Evolutionary conservation across 192 early-diverging fungal genomes (phyloP), one percentile per base, ranked within the genome.

Genomic region (Coemansia sp.): DNA sequence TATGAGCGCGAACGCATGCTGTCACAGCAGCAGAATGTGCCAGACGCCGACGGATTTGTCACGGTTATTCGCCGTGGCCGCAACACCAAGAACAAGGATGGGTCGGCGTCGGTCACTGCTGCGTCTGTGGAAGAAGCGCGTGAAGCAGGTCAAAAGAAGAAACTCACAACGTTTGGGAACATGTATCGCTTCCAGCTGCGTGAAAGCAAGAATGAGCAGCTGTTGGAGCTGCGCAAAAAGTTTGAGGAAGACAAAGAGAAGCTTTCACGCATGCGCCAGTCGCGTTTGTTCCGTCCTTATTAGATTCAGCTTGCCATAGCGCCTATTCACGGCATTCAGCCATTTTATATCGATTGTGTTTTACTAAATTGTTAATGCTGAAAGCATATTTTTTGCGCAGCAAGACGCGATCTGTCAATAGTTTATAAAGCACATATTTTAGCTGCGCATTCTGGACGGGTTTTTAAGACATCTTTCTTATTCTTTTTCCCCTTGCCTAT

Each of bases 131-230:
- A 85, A 10, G 85, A 86, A 56, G 80, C 82, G 75, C 64, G 68
- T 81, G 63, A 88, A 89, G 76, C 88, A 74, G 67, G 92, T 4
- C 54, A 38, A 3, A 64, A 61, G 67, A 75, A 95, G 88, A 90
- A 93, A 85, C 87, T 90, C 65, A 89, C 90, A 59, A 25, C 64
- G 59, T 84, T 94, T 54, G 86, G 87, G 22, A 91, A 98, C 84
- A 94, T 98, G 88, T 98, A 98, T 76, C 85, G 94, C 13, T 98
- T 98, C 89, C 96, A 98, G 85, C 86, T 94, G 87, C 87, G 94
- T 22, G 94, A 98, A 84, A 86, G 80, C 43, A 97, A 97, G 79
- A 85, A 90, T 51, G 89, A 94, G 75, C 90, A 98, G 90, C 86
- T 96, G 43, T 81, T 85, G 3, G 93, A 96, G 58, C 79, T 98